These are phyloP conservation scores for Aspergillus uvarum DNA, from an alignment of 2,329 filamentous ascomycete species.

Conservation along the genomic window DNA sequence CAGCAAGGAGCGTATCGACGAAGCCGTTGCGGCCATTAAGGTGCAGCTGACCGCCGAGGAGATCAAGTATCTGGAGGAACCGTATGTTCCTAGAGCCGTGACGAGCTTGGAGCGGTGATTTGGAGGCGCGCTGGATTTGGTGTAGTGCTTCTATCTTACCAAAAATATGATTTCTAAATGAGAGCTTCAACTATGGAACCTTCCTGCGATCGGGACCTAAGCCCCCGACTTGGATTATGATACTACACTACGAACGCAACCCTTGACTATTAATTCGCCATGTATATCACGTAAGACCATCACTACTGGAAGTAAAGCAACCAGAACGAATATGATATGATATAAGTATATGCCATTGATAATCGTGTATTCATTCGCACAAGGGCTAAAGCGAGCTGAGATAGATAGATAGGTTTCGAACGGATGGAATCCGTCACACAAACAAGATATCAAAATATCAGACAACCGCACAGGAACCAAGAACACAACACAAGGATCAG, in stretches of 20 bases:
- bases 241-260: too few relatives aligned
- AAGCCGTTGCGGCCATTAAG: constrained; percentile 53
- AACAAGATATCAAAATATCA: background rate
- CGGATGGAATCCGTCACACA: background rate
- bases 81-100: constrained; percentile 55
- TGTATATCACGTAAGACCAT: too few relatives aligned
- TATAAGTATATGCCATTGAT: background rate
- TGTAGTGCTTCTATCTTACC: too few relatives aligned
- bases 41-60: constrained; percentile 58
- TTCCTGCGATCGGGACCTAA: too few relatives aligned
- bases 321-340: background rate
- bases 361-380: background rate
- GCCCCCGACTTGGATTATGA: too few relatives aligned
- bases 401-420: background rate
- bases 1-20: constrained; percentile 60
- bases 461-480: background rate
- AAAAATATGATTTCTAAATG: too few relatives aligned
- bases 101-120: constrained; percentile 28
- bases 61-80: constrained; percentile 61
- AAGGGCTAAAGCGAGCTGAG: background rate
- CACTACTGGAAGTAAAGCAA: too few relatives aligned
- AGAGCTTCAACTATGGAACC: too few relatives aligned
- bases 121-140: background rate
- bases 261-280: too few relatives aligned
- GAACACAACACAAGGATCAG: too few relatives aligned